phyloP scores from a whole-genome alignment of 208 protist genomes.

The Willaertia magna region DNA sequence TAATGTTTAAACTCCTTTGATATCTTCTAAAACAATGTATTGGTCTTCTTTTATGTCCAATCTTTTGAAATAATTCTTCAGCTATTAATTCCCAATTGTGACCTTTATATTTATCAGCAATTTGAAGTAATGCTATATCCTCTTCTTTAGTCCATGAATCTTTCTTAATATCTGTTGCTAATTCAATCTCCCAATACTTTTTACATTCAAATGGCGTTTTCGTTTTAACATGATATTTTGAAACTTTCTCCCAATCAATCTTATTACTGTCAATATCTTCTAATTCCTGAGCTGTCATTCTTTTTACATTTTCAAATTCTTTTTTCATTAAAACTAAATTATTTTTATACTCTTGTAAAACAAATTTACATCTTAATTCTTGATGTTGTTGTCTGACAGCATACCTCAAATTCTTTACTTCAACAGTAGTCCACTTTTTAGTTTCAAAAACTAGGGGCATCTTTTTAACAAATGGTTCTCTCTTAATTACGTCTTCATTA shows the following conservation, averaged over 20 bases:
- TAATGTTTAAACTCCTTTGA: conserved; percentile 31
- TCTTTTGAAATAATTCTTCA: conserved; percentile 1
- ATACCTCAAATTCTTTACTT: not conserved
- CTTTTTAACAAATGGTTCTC: not conserved
- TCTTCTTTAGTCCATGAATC: conserved; percentile 33
- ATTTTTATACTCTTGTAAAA: not conserved
- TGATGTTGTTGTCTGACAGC: not conserved
- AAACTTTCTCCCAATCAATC: conserved; percentile 30
- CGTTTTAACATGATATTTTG: not conserved
- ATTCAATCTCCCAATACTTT: conserved; percentile 29
- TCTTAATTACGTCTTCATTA: not conserved
- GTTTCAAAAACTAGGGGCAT: not conserved
- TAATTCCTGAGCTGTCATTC: conserved; percentile 15
- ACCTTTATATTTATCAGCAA: conserved; percentile 30
- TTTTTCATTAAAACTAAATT: conserved; percentile 6
- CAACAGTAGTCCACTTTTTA: not conserved
- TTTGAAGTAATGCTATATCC: conserved; percentile 24
- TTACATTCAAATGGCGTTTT: conserved; percentile 30
- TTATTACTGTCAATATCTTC: conserved; percentile 24
- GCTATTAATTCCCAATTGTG: conserved; percentile 34
- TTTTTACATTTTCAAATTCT: conserved; percentile 18
- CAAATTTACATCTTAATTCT: not conserved
- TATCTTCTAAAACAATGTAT: conserved; percentile 30
- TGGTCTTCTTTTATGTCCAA: conserved; percentile 7
- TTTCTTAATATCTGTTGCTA: conserved; percentile 27